These are phyloP conservation scores for Penicillium silybi DNA, from an alignment of 495 filamentous ascomycete species.

Conservation along the genomic window DNA sequence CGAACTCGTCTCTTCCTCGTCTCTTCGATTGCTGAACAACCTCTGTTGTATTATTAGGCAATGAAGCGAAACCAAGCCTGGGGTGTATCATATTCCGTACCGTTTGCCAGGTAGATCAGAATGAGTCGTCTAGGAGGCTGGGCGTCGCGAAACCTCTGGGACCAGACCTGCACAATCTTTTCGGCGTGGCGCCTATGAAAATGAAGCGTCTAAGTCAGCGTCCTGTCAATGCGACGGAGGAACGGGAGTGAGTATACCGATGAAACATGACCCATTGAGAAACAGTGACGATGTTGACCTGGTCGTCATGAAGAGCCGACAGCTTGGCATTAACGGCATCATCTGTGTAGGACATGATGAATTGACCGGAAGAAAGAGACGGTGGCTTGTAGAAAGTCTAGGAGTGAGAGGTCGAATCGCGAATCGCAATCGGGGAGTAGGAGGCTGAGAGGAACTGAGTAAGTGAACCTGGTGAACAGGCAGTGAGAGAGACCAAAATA, in stretches of 20 bases:
- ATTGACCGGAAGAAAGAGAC: not conserved
- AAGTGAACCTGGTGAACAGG: not conserved
- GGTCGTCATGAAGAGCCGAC: slow-evolving; percentile 88
- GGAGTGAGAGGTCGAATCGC: not conserved
- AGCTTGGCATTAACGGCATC: slow-evolving; percentile 93
- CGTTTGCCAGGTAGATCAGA: slow-evolving; percentile 93
- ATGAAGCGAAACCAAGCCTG: not conserved
- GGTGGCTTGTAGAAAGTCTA: not conserved
- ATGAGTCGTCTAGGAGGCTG: slow-evolving; percentile 79
- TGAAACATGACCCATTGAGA: slow-evolving; percentile 99
- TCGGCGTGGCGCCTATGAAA: slow-evolving; percentile 76
- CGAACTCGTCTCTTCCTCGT: slow-evolving; percentile 84
- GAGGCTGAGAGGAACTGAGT: not conserved
- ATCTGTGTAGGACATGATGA: slow-evolving; percentile 83
- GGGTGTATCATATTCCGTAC: slow-evolving; percentile 40
- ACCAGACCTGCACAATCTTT: slow-evolving; percentile 82
- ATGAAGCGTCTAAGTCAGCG: slow-evolving; percentile 18
- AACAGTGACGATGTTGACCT: slow-evolving; percentile 91
- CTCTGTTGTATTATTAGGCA: slow-evolving; percentile 53
- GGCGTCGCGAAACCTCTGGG: slow-evolving; percentile 81
- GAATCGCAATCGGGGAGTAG: not conserved
- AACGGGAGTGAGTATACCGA: slow-evolving; percentile 53
- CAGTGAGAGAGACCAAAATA: not conserved
- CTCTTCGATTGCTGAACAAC: slow-evolving; percentile 93
- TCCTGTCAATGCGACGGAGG: slow-evolving; percentile 1